Evolutionary conservation across 2,329 filamentous ascomycete species (phyloP), one percentile per base, ranked within the genome.

Genomic region (Colletotrichum nymphaeae): DNA sequence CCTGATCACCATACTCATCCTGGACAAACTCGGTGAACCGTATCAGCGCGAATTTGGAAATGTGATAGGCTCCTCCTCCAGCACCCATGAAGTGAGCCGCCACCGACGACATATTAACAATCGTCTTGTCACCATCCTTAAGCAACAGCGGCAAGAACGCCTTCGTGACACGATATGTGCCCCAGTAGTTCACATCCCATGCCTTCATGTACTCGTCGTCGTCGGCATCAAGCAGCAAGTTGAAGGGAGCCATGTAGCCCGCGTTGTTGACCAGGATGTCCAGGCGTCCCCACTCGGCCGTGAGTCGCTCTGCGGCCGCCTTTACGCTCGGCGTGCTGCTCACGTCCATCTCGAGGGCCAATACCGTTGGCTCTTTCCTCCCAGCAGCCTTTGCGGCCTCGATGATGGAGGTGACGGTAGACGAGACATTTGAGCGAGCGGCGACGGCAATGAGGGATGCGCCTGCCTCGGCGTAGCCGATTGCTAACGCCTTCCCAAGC

Each of bases 381-480:
- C 80, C 81, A 0, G 81, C 82, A 2, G 72, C 71, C 2, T 74
- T 74, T 1, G 82, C 82, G 2, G 82, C 83, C 11, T 79, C 75
- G 11, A 80, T 79, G 3, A 86, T 84, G 6, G 77, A 79, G 2
- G 76, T 72, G 77, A 75, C 70, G 0, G 86, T 78, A 0, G 81
- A 79, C 5, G 81, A 76, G 5, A 89, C 80, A n/a, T 80, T 76
- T 3, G 86, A 88, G 26, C 90, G 86, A 0, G 89, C 89, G 7
- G 82, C 85, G 24, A 92, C 81, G 19, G 86, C 86, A 69, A 93
- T 88, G 32, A 81, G 78, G 0, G 85, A 83, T 35, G 86, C 87
- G 5, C 87, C 87, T 5, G 89, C 89, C 75, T 81, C 81, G 24
- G 89, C 90, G 76, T 86, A 92, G 11, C 88, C 86, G n/a, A 88